Percentiles rank a stretch among this genome's conserved stretches.
phyloP scores from a whole-genome alignment of 768 basidiomycete species.

The Russula sp. region DNA sequence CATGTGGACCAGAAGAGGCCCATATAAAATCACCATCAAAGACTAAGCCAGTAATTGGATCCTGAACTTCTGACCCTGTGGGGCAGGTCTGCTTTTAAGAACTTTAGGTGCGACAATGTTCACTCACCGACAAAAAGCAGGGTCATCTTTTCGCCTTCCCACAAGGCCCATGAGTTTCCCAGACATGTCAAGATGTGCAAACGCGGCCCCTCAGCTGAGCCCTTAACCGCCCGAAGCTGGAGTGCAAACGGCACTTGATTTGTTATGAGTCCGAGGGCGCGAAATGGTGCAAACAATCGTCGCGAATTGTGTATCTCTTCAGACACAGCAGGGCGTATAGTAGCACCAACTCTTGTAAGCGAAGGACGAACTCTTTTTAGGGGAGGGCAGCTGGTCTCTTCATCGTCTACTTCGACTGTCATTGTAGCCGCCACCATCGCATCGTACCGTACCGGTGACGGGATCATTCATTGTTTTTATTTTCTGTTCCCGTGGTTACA shows the following conservation, averaged over 20 bases:
- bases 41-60: slow-evolving; percentile 64
- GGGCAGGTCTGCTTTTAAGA: slow-evolving; percentile 4
- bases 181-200: slow-evolving; percentile 82
- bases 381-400: slow-evolving; percentile 5
- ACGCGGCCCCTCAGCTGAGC: slow-evolving; percentile 74
- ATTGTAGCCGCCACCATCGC: background rate
- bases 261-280: slow-evolving; percentile 91
- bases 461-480: background rate
- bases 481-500: background rate
- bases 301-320: slow-evolving; percentile 20
- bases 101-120: background rate
- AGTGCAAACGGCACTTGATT: slow-evolving; percentile 85
- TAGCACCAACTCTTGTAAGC: background rate
- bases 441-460: too few species aligned
- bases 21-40: slow-evolving; percentile 87
- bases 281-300: slow-evolving; percentile 81
- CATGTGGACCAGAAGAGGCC: slow-evolving; percentile 59
- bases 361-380: slow-evolving; percentile 10
- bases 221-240: slow-evolving; percentile 79
- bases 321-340: background rate
- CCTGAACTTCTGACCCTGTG: slow-evolving; percentile 74
- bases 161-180: slow-evolving; percentile 87
- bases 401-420: slow-evolving; percentile 1
- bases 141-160: slow-evolving; percentile 92
- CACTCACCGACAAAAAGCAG: slow-evolving; percentile 88